Base-by-base conservation (phyloP, 108 stramenopile genomes). In the Parmales sp. region DNA sequence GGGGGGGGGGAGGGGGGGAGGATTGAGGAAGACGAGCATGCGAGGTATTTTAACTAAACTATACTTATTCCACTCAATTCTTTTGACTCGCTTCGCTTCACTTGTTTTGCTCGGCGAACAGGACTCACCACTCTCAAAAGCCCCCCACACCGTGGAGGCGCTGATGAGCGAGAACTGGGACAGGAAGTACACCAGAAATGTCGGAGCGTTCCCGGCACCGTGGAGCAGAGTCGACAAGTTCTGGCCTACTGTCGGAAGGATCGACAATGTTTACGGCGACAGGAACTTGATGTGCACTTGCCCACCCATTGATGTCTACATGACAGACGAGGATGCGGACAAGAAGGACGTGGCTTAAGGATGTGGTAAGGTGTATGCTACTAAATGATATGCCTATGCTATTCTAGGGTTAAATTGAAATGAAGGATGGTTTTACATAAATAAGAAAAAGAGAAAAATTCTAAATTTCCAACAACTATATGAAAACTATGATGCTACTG, bases 261-360 rank as follows among this genome's bases (percentile, higher is more conserved):
- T 97, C 7, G 96, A 99, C 79, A 97, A 97, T 75, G 96, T 96
- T 0, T 88, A 94, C 68, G 96, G 95, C 19, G 98, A 99, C 78
- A 87, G 98, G 9, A 96, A 99, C 78, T 81, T 99, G 6, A 85
- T 94, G 1, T 97, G 96, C 70, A 92, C 93, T 26, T 97, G 96
- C 69, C 93, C 96, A n/a, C 95, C 95, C 19, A 49, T 92, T 38
- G 85, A 85, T 29, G 90, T 79, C 0, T 95, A 93, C 75, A 79
- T 82, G 69, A 84, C 86, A n/a, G 88, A 89, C 34, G 73, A 66
- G 26, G 85, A 87, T 8, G 54, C 13, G 8, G 86, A 88, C 0
- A 71, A 80, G 29, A 90, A 88, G 75, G 71, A 79, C 34, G 80
- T 83, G 38, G 90, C 86, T 1, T 88, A 83, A 65, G 16, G 1